These are phyloP conservation scores for Blastomyces emzantsi DNA, from an alignment of 2,329 filamentous ascomycete species.

Conservation along the genomic window DNA sequence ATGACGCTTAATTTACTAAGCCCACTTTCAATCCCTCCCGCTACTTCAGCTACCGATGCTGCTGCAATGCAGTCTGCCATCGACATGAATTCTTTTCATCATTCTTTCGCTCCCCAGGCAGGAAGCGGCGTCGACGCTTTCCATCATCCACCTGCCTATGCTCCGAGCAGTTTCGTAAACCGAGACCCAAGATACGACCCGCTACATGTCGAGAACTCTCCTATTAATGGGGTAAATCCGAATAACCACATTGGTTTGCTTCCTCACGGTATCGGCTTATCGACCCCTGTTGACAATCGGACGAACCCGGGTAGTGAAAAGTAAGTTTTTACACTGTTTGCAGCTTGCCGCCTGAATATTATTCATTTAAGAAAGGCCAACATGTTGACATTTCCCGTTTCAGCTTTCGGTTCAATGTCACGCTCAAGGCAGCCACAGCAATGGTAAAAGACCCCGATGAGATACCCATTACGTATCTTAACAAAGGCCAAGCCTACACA, in stretches of 20 bases:
- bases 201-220: conserved; percentile 62
- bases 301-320: conserved; percentile 42
- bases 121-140: conserved; percentile 66
- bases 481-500: conserved; percentile 93
- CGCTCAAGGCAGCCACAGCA: conserved; percentile 85
- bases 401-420: conserved; percentile 64
- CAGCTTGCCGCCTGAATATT: conserved; percentile 18
- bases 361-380: background rate
- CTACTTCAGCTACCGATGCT: conserved; percentile 48
- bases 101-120: conserved; percentile 46
- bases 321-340: conserved; percentile 23
- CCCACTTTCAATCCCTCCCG: conserved; percentile 66
- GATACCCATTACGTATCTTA: conserved; percentile 94
- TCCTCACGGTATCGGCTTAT: conserved; percentile 14
- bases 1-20: conserved; percentile 53
- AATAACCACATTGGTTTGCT: background rate
- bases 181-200: conserved; percentile 72
- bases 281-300: conserved; percentile 16
- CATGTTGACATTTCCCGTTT: background rate
- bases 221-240: conserved; percentile 36
- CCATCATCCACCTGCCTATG: conserved; percentile 52
- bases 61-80: conserved; percentile 40
- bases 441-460: conserved; percentile 76
- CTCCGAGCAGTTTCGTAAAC: conserved; percentile 71
- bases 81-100: conserved; percentile 61